Percentiles rank a stretch among this genome's conserved stretches.
Evolutionary conservation across 164 flowering plant species (phyloP).

Genomic region (Litsea cubeba): DNA sequence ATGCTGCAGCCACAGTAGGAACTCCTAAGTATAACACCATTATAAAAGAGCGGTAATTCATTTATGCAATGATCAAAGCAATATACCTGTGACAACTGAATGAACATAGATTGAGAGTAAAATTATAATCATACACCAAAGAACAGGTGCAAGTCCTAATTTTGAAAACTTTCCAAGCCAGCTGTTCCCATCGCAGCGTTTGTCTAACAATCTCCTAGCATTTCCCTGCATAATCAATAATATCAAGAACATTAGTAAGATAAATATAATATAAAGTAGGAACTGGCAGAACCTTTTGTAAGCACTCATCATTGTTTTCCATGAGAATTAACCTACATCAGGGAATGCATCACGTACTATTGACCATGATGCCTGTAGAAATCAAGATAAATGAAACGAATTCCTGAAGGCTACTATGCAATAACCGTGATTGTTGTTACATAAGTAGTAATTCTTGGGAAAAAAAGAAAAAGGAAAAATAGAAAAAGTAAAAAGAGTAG

Average conservation of each 20-base stretch:
- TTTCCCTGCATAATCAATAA: conserved; percentile 53
- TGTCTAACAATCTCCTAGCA: conserved; percentile 86
- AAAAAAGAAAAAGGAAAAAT: no score
- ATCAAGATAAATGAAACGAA: background rate
- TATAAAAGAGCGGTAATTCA: background rate
- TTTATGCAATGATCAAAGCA: conserved; percentile 9
- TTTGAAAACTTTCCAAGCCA: conserved; percentile 66
- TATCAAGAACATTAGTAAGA: background rate
- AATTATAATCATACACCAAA: conserved; percentile 66
- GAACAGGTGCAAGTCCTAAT: conserved; percentile 85
- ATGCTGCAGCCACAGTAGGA: conserved; percentile 42
- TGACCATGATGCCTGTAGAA: background rate
- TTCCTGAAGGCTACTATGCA: no score
- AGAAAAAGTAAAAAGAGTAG: no score
- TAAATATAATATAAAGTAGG: no score
- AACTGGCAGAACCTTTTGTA: no score
- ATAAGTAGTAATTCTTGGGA: no score
- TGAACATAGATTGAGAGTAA: conserved; percentile 56
- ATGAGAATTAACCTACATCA: background rate
- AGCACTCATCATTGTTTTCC: background rate
- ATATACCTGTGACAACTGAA: conserved; percentile 74
- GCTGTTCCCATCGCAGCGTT: conserved; percentile 70
- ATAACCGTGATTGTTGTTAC: no score
- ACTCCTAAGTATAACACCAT: conserved; percentile 5
- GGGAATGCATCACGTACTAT: background rate